These are phyloP conservation scores for Dysphania ambrosioides DNA, from an alignment of 148 eudicot species.

Conservation along the genomic window DNA sequence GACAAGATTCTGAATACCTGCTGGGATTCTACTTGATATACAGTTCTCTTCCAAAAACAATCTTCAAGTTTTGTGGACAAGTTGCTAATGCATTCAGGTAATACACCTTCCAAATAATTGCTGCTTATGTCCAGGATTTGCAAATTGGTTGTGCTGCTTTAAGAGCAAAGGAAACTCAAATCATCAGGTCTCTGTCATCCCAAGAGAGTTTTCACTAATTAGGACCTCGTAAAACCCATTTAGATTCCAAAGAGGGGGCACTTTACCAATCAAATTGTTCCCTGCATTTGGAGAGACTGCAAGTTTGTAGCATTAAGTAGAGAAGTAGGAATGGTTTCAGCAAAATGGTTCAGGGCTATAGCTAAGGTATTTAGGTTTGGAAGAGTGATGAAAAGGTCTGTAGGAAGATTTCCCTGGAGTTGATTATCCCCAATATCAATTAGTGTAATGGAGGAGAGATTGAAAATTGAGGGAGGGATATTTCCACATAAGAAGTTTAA, in stretches of 20 bases:
- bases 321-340: slow-evolving; percentile 31
- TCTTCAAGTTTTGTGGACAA: slow-evolving; percentile 2
- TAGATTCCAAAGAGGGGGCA: background rate
- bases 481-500: slow-evolving; percentile 18
- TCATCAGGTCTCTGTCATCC: background rate
- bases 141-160: slow-evolving; percentile 1
- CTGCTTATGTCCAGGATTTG: background rate
- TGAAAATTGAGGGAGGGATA: slow-evolving; percentile 30
- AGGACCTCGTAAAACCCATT: background rate
- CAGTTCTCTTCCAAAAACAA: background rate
- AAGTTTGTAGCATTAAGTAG: slow-evolving; percentile 29
- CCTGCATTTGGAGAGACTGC: background rate
- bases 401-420: slow-evolving; percentile 28
- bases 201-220: background rate
- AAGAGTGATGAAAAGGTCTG: slow-evolving; percentile 18
- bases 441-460: slow-evolving; percentile 21
- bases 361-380: slow-evolving; percentile 14
- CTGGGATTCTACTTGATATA: background rate
- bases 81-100: slow-evolving; percentile 15
- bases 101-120: slow-evolving; percentile 4
- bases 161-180: slow-evolving; percentile 12
- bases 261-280: slow-evolving; percentile 18
- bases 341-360: slow-evolving; percentile 19
- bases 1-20: slow-evolving; percentile 3
- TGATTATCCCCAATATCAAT: slow-evolving; percentile 13